Conservation (phyloP, 2,329 filamentous ascomycete genomes). For the Aspergillus sp. region DNA sequence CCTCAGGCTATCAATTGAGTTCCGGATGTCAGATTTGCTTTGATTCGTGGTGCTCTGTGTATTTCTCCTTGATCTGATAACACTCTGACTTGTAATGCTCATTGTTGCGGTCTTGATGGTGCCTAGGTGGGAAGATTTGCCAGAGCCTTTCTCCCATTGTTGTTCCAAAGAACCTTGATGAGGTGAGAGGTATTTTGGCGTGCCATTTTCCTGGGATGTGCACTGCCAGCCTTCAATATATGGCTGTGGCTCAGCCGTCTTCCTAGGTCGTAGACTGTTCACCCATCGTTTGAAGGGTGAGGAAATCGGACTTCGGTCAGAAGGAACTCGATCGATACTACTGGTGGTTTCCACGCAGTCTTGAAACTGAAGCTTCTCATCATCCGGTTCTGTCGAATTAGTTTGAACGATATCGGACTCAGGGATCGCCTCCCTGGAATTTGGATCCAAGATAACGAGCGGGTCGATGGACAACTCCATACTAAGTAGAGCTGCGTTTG, state of each 20-base stretch:
- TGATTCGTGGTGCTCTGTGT: constrained; percentile 59
- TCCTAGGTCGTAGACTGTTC: constrained; percentile 35
- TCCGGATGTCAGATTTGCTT: constrained; percentile 63
- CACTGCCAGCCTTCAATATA: constrained; percentile 41
- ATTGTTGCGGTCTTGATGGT: constrained; percentile 78
- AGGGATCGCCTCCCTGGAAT: constrained; percentile 12
- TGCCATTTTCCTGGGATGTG: constrained; percentile 17
- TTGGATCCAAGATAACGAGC: constrained; percentile 1
- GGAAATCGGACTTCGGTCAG: constrained; percentile 11
- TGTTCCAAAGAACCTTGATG: constrained; percentile 26
- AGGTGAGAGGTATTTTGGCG: constrained; percentile 15
- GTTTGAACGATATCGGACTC: constrained; percentile 5
- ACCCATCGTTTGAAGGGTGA: constrained; percentile 41
- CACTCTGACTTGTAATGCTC: constrained; percentile 72
- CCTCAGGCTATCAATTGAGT: constrained; percentile 58
- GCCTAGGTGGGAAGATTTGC: constrained; percentile 77
- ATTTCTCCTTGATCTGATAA: constrained; percentile 59
- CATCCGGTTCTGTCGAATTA: constrained; percentile 1
- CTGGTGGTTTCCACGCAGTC: neutral
- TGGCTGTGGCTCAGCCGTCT: constrained; percentile 23
- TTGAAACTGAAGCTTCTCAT: constrained; percentile 3
- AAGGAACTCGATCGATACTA: constrained; percentile 11
- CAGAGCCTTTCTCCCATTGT: constrained; percentile 66
- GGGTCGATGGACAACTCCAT: constrained; percentile 13
- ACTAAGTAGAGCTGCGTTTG: neutral